Percentiles rank a stretch among this genome's conserved stretches.
Conservation (phyloP, 192 early-diverging fungal genomes). For the Neocallimastix lanati region DNA sequence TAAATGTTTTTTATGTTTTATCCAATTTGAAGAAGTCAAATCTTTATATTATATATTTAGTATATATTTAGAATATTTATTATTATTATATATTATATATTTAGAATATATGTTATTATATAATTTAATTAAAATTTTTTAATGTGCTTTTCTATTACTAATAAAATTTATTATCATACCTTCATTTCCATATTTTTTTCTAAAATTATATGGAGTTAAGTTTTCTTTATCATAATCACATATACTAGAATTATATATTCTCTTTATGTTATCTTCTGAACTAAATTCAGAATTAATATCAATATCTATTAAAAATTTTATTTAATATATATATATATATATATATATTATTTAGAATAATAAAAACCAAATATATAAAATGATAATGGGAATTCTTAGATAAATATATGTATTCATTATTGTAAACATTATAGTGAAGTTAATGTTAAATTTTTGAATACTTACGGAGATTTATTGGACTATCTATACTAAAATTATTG, state of each 20-base stretch:
- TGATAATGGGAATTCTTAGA: too few relatives aligned
- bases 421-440: too few relatives aligned
- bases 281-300: background rate
- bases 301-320: background rate
- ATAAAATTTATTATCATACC: background rate
- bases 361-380: too few relatives aligned
- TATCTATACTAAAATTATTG: background rate
- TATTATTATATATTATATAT: too few relatives aligned
- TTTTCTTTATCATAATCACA: background rate
- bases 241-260: background rate
- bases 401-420: too few relatives aligned
- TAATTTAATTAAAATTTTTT: too few relatives aligned
- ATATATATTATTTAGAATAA: too few relatives aligned
- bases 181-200: background rate
- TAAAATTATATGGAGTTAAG: background rate
- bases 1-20: slow-evolving; percentile 58
- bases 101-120: too few relatives aligned
- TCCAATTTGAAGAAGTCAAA: slow-evolving; percentile 17
- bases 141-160: too few relatives aligned
- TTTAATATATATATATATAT: too few relatives aligned
- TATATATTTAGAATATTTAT: too few relatives aligned
- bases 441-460: background rate
- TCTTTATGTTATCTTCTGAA: background rate
- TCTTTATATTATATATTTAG: too few relatives aligned
- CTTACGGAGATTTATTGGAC: background rate